Evolutionary conservation across 805 yeast species (phyloP), one percentile per base, ranked within the genome.

Genomic region (Saccharomycopsis sp.): DNA sequence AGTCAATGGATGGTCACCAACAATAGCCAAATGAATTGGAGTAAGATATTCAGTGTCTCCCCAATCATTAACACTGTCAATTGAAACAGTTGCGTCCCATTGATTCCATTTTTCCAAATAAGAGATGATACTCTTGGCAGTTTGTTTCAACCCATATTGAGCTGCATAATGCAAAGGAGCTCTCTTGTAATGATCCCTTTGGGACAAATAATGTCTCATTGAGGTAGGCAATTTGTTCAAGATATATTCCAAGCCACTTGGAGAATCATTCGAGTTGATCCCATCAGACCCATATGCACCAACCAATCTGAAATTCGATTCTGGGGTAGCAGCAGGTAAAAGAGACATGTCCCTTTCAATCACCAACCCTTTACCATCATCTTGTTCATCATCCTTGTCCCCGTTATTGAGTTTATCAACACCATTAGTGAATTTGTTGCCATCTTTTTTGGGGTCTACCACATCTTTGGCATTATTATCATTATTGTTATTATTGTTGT

Each of bases 91-190:
- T 2, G 63, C 58, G 48, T 70, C 65, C 64, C 76, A 70, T 39
- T 76, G 67, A 2, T 64, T 60, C 89, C 94, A 82, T 32, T 69
- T 60, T 42, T 64, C 61, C 44, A 83, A 56, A 50, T 67, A 70
- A 27, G 67, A 66, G 12, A 87, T 62, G 23, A 88, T 65, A 19
- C 75, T 65, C 10, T 63, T 62, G 2, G 85, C 67, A 27, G 80
- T 75, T 38, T 72, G 74, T 43, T 71, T 74, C 42, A 88, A 65
- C 0, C 96, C 96, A 57, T 77, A 86, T 52, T 85, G 92, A 2
- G 92, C 78, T 15, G 94, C 79, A 57, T 88, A 88, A 61, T 89
- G 96, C 41, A 89, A 63, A 0, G 96, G 95, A 0, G 95, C 82
- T 46, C 96, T 70, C 47, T 68, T 68, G 55, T 85, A 83, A 44